phyloP scores from a whole-genome alignment of 768 basidiomycete species.

The Tylopilus balloui region DNA sequence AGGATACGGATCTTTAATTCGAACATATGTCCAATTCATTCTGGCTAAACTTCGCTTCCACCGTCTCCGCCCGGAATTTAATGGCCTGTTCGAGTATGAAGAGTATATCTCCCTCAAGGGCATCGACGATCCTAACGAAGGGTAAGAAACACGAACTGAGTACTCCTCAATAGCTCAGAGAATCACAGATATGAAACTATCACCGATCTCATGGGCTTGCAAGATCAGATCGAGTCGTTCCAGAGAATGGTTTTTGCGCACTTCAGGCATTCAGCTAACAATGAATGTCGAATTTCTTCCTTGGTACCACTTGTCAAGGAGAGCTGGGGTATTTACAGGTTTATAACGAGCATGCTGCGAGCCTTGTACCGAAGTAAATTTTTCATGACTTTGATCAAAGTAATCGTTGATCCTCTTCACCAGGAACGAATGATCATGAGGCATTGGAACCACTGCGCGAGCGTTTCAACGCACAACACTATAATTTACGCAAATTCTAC shows the following conservation, averaged over 20 bases:
- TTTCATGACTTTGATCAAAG: neutral
- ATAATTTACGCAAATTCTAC: conserved; percentile 93
- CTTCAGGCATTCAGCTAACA: conserved; percentile 87
- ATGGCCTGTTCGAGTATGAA: conserved; percentile 98
- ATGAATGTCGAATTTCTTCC: conserved; percentile 95
- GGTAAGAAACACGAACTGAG: conserved; percentile 49
- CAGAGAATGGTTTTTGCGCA: conserved; percentile 97
- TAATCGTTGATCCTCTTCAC: conserved; percentile 2
- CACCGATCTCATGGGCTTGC: conserved; percentile 92
- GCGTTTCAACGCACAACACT: conserved; percentile 88
- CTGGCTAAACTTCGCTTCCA: conserved; percentile 95
- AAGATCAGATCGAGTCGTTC: conserved; percentile 98
- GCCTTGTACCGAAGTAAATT: conserved; percentile 90
- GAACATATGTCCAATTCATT: conserved; percentile 94
- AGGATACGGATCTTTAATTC: conserved; percentile 93
- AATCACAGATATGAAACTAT: conserved; percentile 88
- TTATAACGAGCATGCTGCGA: conserved; percentile 97
- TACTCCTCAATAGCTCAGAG: conserved; percentile 9
- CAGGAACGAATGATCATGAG: conserved; percentile 87
- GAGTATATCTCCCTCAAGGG: conserved; percentile 97
- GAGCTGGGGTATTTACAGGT: conserved; percentile 98
- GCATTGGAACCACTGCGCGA: conserved; percentile 84
- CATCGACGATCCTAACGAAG: conserved; percentile 98
- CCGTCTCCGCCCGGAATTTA: conserved; percentile 93
- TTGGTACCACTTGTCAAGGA: conserved; percentile 97